Evolutionary conservation across 805 yeast genomes (phyloP), one percentile per base, ranked within the genome.

Genomic region (Danielozyma ontarioensis): DNA sequence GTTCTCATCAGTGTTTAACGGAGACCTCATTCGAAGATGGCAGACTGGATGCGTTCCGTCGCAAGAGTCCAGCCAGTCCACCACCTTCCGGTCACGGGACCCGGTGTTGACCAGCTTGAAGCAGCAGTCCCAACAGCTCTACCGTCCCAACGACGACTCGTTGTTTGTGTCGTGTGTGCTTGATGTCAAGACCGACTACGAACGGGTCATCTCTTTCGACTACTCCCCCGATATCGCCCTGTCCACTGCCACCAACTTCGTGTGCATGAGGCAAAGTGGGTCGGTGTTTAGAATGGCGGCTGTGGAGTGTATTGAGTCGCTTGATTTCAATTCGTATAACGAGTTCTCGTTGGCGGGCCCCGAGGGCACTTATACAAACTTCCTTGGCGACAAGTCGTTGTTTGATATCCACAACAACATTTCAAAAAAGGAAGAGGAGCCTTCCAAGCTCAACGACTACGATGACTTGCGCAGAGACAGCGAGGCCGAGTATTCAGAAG

Each of bases 241-340:
- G 2, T 59, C 53, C n/a, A 70, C 78, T 15, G 72, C 76, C 1
- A 72, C 83, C 6, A 78, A 81, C 45, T 68, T 85, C 36, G 77
- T 89, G 18, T 88, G 97, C 55, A 82, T 89, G 83, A 68, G 96
- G 42, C 94, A 86, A 48, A 83, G 95, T 1, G 97, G 97, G 3
- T 81, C 85, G 33, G 79, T 88, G 0, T 88, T 83, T 56, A 68
- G 82, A 37, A 84, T 84, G 89, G 74, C 81, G 0, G 83, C 81
- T 0, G 59, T 66, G 1, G 90, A 84, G 50, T 73, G 83, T 31
- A 78, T 78, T 21, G 76, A 77, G 24, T 67, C 78, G 6, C 52
- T 83, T 6, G 66, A 64, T 12, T 83, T 88, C 56, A 83, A 78
- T 44, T 76, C 90, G 1, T 72, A 67, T 45, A 83, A 83, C 48